Base-by-base conservation (phyloP, 1,284 basidiomycete genomes). In the Cronartium ribicola region DNA sequence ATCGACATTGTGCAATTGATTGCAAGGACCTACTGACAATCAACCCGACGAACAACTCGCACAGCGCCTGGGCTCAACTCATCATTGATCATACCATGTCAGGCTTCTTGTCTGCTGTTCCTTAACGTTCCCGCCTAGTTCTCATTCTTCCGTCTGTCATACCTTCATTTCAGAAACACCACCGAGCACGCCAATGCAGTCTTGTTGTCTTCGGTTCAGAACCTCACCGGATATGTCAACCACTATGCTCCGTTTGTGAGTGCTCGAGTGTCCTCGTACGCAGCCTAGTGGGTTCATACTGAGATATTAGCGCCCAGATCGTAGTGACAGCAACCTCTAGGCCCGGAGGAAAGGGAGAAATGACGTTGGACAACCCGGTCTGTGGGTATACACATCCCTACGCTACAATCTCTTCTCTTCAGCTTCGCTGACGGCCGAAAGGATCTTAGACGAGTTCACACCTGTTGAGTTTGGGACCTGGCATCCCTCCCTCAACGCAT, bases 211-310 rank as follows among this genome's bases (percentile, higher is more conserved):
- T 61, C 65, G 10, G 60, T 74, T 22, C 67, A 62, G 44, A 66
- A 74, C 39, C 41, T 74, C 7, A 29, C 72, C 11, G 65, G 57
- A 1, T 74, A 66, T 44, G 51, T 48, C 36, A 67, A 36, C 55
- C 72, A 65, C 57, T 74, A 67, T 67, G 72, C 72, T 7, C 72
- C 72, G 44, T 74, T 74, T 63, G 72, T 74, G 66, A 20, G 69
- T 20, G 11, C 7, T 55, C 8, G 48, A 22, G n/a, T 3, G n/a
- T 6, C 8, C 5, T n/a, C 48, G 48, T 22, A n/a, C n/a, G 48
- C 14, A 7, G 11, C 48, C n/a, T 7, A n/a, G 1, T 22, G n/a
- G 7, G 14, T 7, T 13, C 8, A n/a, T 5, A 55, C 8, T 17
- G 14, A 5, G 48, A 55, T 13, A 29, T 61, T 10, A 6, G 37